Evolutionary conservation across 805 yeast species (phyloP).

Genomic region (Spathaspora boniae): DNA sequence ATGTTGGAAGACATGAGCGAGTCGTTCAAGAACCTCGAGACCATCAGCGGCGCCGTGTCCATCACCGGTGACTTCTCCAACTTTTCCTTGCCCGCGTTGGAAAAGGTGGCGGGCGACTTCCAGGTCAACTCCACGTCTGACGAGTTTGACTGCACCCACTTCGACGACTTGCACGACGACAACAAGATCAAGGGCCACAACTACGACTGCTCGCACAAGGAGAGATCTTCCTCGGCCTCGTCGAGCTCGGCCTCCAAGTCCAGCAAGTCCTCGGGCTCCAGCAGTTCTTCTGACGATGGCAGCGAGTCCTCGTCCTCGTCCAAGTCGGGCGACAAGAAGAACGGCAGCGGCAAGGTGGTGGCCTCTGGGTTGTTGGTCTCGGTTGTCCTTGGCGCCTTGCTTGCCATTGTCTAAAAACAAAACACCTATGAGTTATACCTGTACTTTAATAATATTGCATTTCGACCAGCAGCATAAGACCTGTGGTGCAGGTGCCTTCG

Average conservation of each 20-base stretch:
- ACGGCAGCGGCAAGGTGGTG: conserved; percentile 10
- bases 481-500: no score
- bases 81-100: conserved; percentile 35
- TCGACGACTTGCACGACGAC: conserved; percentile 28
- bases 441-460: no score
- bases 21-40: conserved; percentile 24
- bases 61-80: conserved; percentile 35
- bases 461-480: no score
- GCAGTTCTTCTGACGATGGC: conserved; percentile 16
- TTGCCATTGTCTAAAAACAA: no score
- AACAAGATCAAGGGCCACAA: conserved; percentile 42
- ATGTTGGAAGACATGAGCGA: conserved; percentile 29
- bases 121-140: conserved; percentile 29
- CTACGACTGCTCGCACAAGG: conserved; percentile 30
- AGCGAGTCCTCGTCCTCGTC: conserved; percentile 18
- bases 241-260: conserved; percentile 14
- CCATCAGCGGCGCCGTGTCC: conserved; percentile 39
- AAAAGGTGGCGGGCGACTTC: conserved; percentile 42
- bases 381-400: no score
- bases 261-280: conserved; percentile 13
- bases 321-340: conserved; percentile 19
- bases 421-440: no score
- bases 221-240: conserved; percentile 15
- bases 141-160: conserved; percentile 35
- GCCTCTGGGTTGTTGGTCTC: conserved; percentile 3